Evolutionary conservation across 768 basidiomycete species (phyloP).

Genomic region (Russula sp.): DNA sequence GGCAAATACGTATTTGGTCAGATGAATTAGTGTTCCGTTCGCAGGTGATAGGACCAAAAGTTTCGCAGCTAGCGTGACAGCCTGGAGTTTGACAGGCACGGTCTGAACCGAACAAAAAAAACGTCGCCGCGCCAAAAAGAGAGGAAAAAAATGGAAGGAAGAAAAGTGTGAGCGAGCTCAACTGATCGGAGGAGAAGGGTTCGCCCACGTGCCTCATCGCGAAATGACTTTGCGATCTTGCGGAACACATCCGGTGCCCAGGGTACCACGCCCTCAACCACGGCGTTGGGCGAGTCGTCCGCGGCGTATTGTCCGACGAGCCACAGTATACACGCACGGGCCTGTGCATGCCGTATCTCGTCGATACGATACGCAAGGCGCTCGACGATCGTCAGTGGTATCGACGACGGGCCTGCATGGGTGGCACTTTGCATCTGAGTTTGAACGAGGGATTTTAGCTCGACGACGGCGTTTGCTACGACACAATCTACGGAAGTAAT

Average conservation of each 20-base stretch:
- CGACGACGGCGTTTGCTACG: conserved; percentile 77
- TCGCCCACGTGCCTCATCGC: conserved; percentile 53
- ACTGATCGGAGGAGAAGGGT: not conserved
- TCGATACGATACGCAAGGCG: conserved; percentile 76
- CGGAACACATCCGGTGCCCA: conserved; percentile 92
- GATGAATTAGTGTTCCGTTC: conserved; percentile 47
- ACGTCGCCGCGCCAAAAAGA: not conserved
- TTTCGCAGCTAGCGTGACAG: conserved; percentile 83
- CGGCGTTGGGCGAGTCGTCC: conserved; percentile 41
- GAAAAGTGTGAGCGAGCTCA: not conserved
- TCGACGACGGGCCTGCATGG: conserved; percentile 26
- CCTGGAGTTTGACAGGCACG: conserved; percentile 73
- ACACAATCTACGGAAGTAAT: conserved; percentile 54
- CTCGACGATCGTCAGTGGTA: conserved; percentile 66
- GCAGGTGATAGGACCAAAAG: conserved; percentile 66
- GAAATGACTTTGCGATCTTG: conserved; percentile 72
- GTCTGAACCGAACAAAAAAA: conserved; percentile 42
- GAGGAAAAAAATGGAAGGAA: not conserved
- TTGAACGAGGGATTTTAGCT: conserved; percentile 83
- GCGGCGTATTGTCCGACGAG: conserved; percentile 86
- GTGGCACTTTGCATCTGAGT: conserved; percentile 48
- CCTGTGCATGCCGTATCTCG: conserved; percentile 73
- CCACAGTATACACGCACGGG: conserved; percentile 88
- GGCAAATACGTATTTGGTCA: conserved; percentile 71
- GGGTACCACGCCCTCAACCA: conserved; percentile 55